Evolutionary conservation across 306 rosid species (phyloP), one percentile per base, ranked within the genome.

Genomic region (Elaeagnus macrophylla): DNA sequence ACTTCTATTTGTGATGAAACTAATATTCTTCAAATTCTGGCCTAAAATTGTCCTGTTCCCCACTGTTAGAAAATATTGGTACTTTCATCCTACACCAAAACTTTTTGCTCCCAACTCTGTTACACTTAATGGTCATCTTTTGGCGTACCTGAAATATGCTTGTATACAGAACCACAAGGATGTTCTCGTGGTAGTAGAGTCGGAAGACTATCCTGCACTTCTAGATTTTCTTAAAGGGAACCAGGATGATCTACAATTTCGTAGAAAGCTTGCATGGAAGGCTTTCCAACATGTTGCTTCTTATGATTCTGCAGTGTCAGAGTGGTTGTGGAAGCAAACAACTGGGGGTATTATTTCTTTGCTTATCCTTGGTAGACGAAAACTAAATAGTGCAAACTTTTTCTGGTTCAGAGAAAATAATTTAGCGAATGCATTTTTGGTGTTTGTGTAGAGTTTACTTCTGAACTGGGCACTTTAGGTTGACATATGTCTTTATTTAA

Each of bases 241-340:
- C 43, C 69, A 73, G 40, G 79, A 77, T 43, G 85, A 78, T 67
- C 70, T 72, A 61, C 75, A 75, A 65, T 82, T 91, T 60, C 89
- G 93, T 61, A 56, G 80, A 68, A 76, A 73, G 70, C 97, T 91
- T 72, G 95, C 97, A 46, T 82, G 93, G 95, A 91, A 91, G 78
- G 96, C 97, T 52, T 86, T 86, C 66, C 93, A 87, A 57, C 95
- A 86, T 47, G 89, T 76, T 64, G 88, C 95, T 64, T 82, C 96
- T 36, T 86, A 91, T 69, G 96, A 91, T 57, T 81, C 96, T 66
- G 94, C 96, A 5, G 89, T 91, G 48, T 77, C 96, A 32, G 95
- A 91, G 82, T 86, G 97, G 97, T 59, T 91, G 43, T 91, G 97
- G 97, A 84, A 84, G 81, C 95, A 91, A 66, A 80, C 80, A 51